These are phyloP conservation scores for Citrullus colocynthis DNA, from an alignment of 306 rosid genomes.

Conservation along the genomic window DNA sequence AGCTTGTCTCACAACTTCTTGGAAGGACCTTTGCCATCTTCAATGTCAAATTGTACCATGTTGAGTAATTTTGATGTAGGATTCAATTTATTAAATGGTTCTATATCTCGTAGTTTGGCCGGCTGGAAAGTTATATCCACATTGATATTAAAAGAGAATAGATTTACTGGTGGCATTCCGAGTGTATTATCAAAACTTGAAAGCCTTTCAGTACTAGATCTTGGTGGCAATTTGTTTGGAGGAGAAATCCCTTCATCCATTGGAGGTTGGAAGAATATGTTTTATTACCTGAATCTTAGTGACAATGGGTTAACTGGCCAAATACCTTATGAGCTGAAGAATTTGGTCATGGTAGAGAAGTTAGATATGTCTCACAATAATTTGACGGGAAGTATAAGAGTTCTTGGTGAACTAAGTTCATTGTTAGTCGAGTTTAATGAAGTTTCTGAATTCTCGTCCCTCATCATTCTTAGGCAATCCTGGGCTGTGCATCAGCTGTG, in stretches of 20 bases:
- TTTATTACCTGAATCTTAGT: slow-evolving; percentile 56
- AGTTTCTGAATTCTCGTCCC: slow-evolving; percentile 24
- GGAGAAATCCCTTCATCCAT: slow-evolving; percentile 53
- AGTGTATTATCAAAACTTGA: slow-evolving; percentile 29
- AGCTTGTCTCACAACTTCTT: slow-evolving; percentile 44
- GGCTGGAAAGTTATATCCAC: slow-evolving; percentile 41
- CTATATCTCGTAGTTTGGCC: slow-evolving; percentile 36
- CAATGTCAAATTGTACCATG: slow-evolving; percentile 41
- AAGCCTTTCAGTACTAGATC: slow-evolving; percentile 40
- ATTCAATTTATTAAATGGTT: slow-evolving; percentile 58
- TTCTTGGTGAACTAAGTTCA: slow-evolving; percentile 32
- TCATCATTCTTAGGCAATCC: slow-evolving; percentile 50
- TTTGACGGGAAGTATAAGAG: slow-evolving; percentile 47
- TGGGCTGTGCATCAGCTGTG: slow-evolving; percentile 40
- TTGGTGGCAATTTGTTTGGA: slow-evolving; percentile 65
- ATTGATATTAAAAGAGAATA: slow-evolving; percentile 48
- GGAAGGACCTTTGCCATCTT: slow-evolving; percentile 55
- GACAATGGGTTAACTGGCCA: slow-evolving; percentile 50
- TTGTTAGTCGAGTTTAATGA: slow-evolving; percentile 24
- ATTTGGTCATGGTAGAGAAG: slow-evolving; percentile 16
- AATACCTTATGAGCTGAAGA: slow-evolving; percentile 43
- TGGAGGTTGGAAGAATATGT: slow-evolving; percentile 43
- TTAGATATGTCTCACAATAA: slow-evolving; percentile 69
- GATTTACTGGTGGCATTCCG: slow-evolving; percentile 53
- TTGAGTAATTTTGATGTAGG: slow-evolving; percentile 47